Evolutionary conservation across 768 basidiomycete genomes (phyloP), one percentile per base, ranked within the genome.

Genomic region (Pleurotus tuber-regium): DNA sequence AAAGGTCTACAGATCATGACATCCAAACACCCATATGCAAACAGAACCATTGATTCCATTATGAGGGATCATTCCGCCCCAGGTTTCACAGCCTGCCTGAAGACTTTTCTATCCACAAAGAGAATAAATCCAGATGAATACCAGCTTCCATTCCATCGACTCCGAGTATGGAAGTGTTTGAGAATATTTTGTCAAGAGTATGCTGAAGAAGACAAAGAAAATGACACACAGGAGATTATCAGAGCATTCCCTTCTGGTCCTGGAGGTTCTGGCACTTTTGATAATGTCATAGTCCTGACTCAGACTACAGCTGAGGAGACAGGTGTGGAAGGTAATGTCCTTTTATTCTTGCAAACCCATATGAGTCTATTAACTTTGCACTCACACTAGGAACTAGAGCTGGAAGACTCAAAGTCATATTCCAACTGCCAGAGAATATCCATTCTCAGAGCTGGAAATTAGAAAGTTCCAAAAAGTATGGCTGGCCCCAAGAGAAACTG

Each of bases 401-500:
- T 35, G 31, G 29, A 33, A 1, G 31, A 1, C 12, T 35, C 26
- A 16, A 38, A 6, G 29, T 35, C 8, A 35, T 35, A 4, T 48
- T 35, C 31, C 3, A 14, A 11, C 43, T 43, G 6, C 43, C 29
- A 19, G 10, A 2, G 3, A 44, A 25, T 9, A 8, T 24, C 9
- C 4, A 4, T 44, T n/a, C 18, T 42, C 11, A 4, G n/a, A 40
- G 10, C 9, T n/a, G n/a, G n/a, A n/a, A 10, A 3, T 40, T 40
- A 9, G 3, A 21, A 10, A 9, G 12, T 38, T 59, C 21, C 56
- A 59, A 21, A 48, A 33, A n/a, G n/a, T 29, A 31, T 36, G 33
- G 10, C 38, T 55, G 14, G 40, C 31, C 26, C 36, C 54, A 11
- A 5, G 10, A 51, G 10, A 56, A 60, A 39, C 55, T 67, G 8